Conservation (phyloP, 306 rosid genomes). For the Citrullus amarus region DNA sequence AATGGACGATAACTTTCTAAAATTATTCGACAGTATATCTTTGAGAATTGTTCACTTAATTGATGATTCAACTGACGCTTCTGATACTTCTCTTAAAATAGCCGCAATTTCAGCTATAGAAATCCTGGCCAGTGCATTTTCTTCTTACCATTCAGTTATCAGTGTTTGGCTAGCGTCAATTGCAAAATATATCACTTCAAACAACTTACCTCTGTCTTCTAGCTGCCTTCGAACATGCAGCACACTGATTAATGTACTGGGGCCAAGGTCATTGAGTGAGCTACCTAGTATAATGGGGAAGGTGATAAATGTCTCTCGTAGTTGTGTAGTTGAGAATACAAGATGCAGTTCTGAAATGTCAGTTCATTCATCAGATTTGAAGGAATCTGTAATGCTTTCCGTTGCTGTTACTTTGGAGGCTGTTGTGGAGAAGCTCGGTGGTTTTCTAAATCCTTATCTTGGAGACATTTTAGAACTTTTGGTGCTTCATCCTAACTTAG, state of each 20-base stretch:
- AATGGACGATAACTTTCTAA: slow-evolving; percentile 38
- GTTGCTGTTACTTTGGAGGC: slow-evolving; percentile 63
- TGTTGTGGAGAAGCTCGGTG: slow-evolving; percentile 70
- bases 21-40: slow-evolving; percentile 43
- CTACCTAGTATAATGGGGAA: slow-evolving; percentile 69
- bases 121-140: slow-evolving; percentile 48
- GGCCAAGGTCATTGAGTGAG: slow-evolving; percentile 64
- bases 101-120: slow-evolving; percentile 79
- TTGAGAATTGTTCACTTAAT: slow-evolving; percentile 41
- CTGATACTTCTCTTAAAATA: slow-evolving; percentile 50
- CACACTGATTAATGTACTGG: slow-evolving; percentile 67
- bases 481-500: slow-evolving; percentile 52
- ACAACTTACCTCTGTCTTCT: slow-evolving; percentile 37
- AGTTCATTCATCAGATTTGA: slow-evolving; percentile 19
- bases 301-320: slow-evolving; percentile 41
- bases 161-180: slow-evolving; percentile 47
- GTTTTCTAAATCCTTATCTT: slow-evolving; percentile 71
- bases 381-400: slow-evolving; percentile 38
- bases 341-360: slow-evolving; percentile 8
- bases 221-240: slow-evolving; percentile 67
- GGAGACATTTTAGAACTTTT: slow-evolving; percentile 50
- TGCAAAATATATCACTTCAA: slow-evolving; percentile 31
- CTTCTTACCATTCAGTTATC: slow-evolving; percentile 44
- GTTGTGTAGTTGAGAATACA: slow-evolving; percentile 21
- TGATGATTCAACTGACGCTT: slow-evolving; percentile 33